Conservation (phyloP, 768 basidiomycete genomes). For the Trametes elegans region DNA sequence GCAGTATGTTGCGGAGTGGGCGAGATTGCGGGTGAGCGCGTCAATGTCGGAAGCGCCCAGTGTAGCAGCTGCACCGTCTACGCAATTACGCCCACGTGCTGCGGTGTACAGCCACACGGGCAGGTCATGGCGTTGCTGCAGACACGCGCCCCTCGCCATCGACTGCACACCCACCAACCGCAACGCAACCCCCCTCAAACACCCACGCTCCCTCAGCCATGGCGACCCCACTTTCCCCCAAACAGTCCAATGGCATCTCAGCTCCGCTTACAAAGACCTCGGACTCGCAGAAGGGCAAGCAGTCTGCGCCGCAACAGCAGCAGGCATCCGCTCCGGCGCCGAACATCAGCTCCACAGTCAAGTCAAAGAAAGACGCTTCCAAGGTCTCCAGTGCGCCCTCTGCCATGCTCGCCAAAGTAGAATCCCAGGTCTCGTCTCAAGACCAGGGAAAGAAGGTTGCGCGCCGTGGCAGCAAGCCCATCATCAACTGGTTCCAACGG, state of each 20-base stretch:
- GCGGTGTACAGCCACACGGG: slow-evolving; percentile 10
- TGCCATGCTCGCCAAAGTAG: not conserved
- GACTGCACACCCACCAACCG: not conserved
- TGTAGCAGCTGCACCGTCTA: slow-evolving; percentile 47
- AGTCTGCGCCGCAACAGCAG: slow-evolving; percentile 3
- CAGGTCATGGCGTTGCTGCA: slow-evolving; percentile 4
- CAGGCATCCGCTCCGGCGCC: slow-evolving; percentile 1
- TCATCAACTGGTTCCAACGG: slow-evolving; percentile 88
- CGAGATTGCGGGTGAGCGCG: slow-evolving; percentile 52
- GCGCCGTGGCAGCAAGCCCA: slow-evolving; percentile 75
- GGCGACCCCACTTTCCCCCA: slow-evolving; percentile 12
- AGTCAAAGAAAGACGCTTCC: slow-evolving; percentile 24
- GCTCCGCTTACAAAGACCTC: slow-evolving; percentile 3
- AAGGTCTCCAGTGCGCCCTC: slow-evolving; percentile 6
- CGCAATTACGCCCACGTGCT: not conserved
- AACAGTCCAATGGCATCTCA: slow-evolving; percentile 4
- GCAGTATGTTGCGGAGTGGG: slow-evolving; percentile 72
- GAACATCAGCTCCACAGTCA: slow-evolving; percentile 19
- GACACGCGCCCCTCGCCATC: not conserved
- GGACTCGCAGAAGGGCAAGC: slow-evolving; percentile 9
- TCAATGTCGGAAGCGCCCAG: slow-evolving; percentile 1
- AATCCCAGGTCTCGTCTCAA: not conserved
- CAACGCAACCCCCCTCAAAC: not conserved
- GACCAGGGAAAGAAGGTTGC: slow-evolving; percentile 58
- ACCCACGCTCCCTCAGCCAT: slow-evolving; percentile 11